Conservation (phyloP, 345 rosid species). For the Aegle marmelos region DNA sequence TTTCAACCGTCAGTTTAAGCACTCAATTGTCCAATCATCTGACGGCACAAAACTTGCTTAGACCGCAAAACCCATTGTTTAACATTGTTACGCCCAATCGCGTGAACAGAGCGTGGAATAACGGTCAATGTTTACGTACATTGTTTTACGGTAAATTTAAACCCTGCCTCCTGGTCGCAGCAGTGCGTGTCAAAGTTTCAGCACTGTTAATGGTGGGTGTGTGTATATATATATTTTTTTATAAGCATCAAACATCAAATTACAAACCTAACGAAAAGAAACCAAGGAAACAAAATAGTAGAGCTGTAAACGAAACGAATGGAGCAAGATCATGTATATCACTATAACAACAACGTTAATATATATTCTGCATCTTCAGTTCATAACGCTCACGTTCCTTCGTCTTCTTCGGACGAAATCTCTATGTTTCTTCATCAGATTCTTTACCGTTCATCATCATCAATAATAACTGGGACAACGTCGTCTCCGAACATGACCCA, state of each 20-base stretch:
- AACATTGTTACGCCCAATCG: neutral
- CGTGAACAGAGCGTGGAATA: neutral
- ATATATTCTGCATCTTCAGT: slow-evolving; percentile 17
- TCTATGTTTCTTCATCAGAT: slow-evolving; percentile 63
- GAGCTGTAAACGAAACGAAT: neutral
- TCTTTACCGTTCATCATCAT: slow-evolving; percentile 50
- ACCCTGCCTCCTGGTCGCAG: neutral
- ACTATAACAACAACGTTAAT: slow-evolving; percentile 14
- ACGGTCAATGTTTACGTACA: neutral
- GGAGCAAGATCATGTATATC: slow-evolving; percentile 5
- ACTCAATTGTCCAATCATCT: slow-evolving; percentile 45
- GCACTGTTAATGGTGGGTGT: neutral
- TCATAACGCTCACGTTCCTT: slow-evolving; percentile 16
- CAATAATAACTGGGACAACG: slow-evolving; percentile 20
- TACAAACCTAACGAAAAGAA: neutral
- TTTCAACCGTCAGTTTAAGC: slow-evolving; percentile 18
- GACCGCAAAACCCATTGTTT: neutral
- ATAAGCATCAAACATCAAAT: neutral
- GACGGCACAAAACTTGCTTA: neutral
- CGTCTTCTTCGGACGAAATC: slow-evolving; percentile 51
- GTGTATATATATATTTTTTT: no score
- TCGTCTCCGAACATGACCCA: slow-evolving; percentile 17
- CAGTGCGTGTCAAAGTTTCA: neutral
- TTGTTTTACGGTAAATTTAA: neutral
- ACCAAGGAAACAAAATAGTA: neutral